Evolutionary conservation across 2,329 filamentous ascomycete species (phyloP), one percentile per base, ranked within the genome.

Genomic region (Exophiala sp.): DNA sequence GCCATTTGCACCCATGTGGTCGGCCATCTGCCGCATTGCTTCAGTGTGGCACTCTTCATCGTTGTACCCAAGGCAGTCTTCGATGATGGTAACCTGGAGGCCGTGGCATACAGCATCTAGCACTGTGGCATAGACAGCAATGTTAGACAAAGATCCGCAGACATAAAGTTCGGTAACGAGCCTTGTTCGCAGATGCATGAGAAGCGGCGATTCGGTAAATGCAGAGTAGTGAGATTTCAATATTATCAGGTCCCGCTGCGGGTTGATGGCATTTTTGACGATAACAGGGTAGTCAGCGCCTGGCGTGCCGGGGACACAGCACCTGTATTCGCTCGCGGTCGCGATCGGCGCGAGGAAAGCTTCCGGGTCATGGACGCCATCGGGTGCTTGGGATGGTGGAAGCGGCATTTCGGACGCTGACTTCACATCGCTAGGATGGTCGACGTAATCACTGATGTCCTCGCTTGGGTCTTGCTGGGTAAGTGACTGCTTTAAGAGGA

Each of bases 141-240:
- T 74, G 62, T 97, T 96, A 37, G 85, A 87, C 42, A 95, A 77
- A 38, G 86, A 85, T 18, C 93, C 93, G 62, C 87, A 94, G 19
- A 97, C 79, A 67, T 86, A 96, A 10, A 98, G 73, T 62, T 96
- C 86, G 1, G 89, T 95, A 51, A 95, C 81, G 58, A 96, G 83
- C 56, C 83, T 86, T n/a, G 82, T 82, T n/a, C 90, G 81, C 39
- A 97, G 71, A n/a, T 81, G 76, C 43, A 85, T 75, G 6, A 97
- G 76, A 13, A 97, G 74, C 42, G 79, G 77, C 0, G 84, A 87
- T 7, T 80, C 81, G 46, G 82, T 79, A 64, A 97, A 90, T 11
- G 90, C 90, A 2, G 93, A 97, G 67, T 97, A 97, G 59, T 88
- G 80, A 3, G 81, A 81, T 67, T 95, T 97, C 46, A 76, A 70